phyloP scores from a whole-genome alignment of 2,329 filamentous ascomycete genomes.

The Fusarium tanahbumbuense region DNA sequence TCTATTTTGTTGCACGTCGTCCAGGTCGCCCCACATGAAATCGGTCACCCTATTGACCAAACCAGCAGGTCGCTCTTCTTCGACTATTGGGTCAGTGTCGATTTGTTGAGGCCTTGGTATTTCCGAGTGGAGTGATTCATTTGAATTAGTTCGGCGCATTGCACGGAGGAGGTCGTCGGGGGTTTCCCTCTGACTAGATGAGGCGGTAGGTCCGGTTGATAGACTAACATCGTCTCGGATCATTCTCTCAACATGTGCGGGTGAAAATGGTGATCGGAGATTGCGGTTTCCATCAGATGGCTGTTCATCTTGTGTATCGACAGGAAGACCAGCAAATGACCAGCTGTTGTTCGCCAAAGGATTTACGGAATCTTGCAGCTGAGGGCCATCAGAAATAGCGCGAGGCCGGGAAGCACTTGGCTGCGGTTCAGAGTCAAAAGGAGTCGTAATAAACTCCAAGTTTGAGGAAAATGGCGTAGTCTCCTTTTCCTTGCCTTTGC shows the following conservation, averaged over 20 bases:
- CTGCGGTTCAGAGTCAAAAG: slow-evolving; percentile 19
- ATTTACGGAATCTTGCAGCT: slow-evolving; percentile 57
- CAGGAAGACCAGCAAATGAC: slow-evolving; percentile 62
- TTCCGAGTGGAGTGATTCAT: not conserved
- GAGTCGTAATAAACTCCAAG: slow-evolving; percentile 9
- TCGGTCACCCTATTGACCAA: slow-evolving; percentile 59
- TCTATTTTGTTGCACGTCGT: slow-evolving; percentile 46
- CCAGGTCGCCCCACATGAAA: slow-evolving; percentile 72
- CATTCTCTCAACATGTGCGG: not conserved
- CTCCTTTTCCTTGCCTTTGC: slow-evolving; percentile 37
- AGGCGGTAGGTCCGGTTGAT: not conserved
- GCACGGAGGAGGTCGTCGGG: slow-evolving; percentile 1
- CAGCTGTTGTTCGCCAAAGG: slow-evolving; percentile 71
- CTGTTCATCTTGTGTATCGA: slow-evolving; percentile 30
- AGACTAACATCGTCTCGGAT: slow-evolving; percentile 1
- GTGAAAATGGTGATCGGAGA: not conserved
- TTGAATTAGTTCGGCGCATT: slow-evolving; percentile 9
- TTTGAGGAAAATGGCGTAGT: slow-evolving; percentile 12
- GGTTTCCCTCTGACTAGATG: not conserved
- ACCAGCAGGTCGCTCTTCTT: slow-evolving; percentile 37
- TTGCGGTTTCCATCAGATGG: not conserved
- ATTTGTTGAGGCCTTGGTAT: slow-evolving; percentile 17
- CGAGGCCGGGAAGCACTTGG: slow-evolving; percentile 57
- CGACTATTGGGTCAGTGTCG: slow-evolving; percentile 20
- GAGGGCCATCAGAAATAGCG: slow-evolving; percentile 68